Percentiles rank a stretch among this genome's conserved stretches.
These are phyloP conservation scores for Colletotrichum costaricense DNA, from an alignment of 2,329 filamentous ascomycete genomes.

Conservation along the genomic window DNA sequence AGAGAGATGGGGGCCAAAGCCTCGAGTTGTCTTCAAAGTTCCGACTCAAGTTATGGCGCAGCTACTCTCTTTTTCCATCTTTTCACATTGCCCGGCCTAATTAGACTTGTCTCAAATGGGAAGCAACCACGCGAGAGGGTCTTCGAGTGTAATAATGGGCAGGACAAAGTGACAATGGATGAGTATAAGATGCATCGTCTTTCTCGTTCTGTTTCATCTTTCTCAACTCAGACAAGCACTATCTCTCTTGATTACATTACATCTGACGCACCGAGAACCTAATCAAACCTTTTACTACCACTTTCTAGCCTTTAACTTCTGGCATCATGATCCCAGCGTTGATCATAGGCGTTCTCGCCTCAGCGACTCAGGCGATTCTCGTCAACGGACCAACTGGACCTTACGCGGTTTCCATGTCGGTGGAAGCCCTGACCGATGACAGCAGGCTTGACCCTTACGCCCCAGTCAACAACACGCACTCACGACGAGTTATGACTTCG, in stretches of 20 bases:
- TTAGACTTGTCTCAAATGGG: background rate
- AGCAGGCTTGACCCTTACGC: constrained; percentile 46
- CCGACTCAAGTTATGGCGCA: background rate
- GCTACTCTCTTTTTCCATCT: background rate
- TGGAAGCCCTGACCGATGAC: constrained; percentile 43
- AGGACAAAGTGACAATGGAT: background rate
- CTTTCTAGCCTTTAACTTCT: background rate
- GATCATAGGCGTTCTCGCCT: constrained; percentile 32
- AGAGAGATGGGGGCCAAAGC: background rate
- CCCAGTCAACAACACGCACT: constrained; percentile 35
- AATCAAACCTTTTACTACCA: background rate
- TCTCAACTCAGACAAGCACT: background rate
- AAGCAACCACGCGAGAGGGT: background rate
- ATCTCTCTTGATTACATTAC: no score
- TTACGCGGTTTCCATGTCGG: constrained; percentile 42
- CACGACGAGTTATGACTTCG: constrained; percentile 43
- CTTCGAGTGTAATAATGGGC: background rate
- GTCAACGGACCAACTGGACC: constrained; percentile 44
- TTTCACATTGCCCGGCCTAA: background rate
- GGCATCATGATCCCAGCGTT: constrained; percentile 37
- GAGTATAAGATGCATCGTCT: constrained; percentile 1
- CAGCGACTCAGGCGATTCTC: constrained; percentile 39
- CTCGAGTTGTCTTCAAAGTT: background rate
- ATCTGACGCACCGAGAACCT: background rate
- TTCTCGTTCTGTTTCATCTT: background rate